phyloP scores from a whole-genome alignment of 257 asterid species.

The Solanum dulcamara region DNA sequence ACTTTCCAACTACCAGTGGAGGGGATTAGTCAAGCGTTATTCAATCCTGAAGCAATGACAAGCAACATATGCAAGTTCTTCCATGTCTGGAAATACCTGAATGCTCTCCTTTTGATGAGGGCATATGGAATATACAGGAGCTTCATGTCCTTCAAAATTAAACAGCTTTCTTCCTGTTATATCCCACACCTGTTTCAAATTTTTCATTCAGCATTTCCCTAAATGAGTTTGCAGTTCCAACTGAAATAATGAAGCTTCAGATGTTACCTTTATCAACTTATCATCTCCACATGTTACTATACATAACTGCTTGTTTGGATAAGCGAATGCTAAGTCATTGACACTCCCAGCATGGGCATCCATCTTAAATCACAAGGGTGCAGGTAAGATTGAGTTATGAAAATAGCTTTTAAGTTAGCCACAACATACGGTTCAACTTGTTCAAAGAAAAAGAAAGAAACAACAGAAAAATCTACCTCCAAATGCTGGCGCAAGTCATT shows the following conservation, averaged over 20 bases:
- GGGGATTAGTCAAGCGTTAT: background rate
- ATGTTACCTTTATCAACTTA: conserved; percentile 68
- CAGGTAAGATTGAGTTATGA: conserved; percentile 6
- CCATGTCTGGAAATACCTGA: conserved; percentile 44
- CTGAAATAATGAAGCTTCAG: conserved; percentile 9
- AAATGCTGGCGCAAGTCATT: conserved; percentile 80
- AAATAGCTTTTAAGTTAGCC: background rate
- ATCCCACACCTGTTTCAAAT: conserved; percentile 91
- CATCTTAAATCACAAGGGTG: conserved; percentile 38
- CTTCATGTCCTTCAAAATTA: conserved; percentile 95
- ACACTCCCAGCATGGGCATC: conserved; percentile 82
- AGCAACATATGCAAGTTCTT: background rate
- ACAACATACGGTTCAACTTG: background rate
- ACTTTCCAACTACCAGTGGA: background rate
- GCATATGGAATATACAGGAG: conserved; percentile 93
- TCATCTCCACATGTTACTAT: conserved; percentile 96
- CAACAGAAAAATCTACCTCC: conserved; percentile 41
- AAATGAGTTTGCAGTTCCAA: background rate
- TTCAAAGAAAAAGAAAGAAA: background rate
- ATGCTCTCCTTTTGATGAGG: conserved; percentile 95
- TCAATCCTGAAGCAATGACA: background rate
- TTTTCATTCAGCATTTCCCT: conserved; percentile 14
- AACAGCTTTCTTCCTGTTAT: conserved; percentile 70
- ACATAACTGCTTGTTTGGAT: conserved; percentile 88
- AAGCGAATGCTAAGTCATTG: conserved; percentile 89